Percentiles rank a stretch among this genome's conserved stretches.
These are phyloP conservation scores for Lasiosphaeriaceae sp. DNA, from an alignment of 495 filamentous ascomycete species.

Conservation along the genomic window DNA sequence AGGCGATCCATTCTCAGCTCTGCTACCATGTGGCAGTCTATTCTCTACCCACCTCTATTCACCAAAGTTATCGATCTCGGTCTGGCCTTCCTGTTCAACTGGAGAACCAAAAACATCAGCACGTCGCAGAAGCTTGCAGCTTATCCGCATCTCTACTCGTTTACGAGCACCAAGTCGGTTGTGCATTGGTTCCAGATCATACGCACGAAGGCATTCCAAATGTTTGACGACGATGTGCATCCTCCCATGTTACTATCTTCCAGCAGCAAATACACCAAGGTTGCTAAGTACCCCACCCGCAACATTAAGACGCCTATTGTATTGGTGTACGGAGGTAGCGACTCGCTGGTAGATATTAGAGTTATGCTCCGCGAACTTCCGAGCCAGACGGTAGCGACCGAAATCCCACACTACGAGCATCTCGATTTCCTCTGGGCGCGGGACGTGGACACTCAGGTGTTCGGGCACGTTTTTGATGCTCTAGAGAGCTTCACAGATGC, in stretches of 20 bases:
- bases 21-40: constrained; percentile 94
- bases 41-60: constrained; percentile 93
- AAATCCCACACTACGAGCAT: constrained; percentile 89
- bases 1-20: constrained; percentile 87
- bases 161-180: constrained; percentile 89
- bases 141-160: constrained; percentile 95
- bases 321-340: constrained; percentile 85
- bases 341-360: constrained; percentile 91
- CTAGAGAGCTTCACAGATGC: constrained; percentile 61
- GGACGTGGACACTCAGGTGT: constrained; percentile 80
- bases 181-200: constrained; percentile 99
- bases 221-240: constrained; percentile 93
- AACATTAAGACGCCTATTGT: constrained; percentile 97
- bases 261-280: constrained; percentile 62
- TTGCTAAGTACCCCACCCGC: constrained; percentile 90
- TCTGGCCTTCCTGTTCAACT: constrained; percentile 80
- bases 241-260: constrained; percentile 38
- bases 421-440: constrained; percentile 95
- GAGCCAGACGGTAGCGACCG: constrained; percentile 72
- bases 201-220: constrained; percentile 89
- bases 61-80: constrained; percentile 82
- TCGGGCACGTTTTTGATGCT: constrained; percentile 84
- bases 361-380: constrained; percentile 89
- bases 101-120: constrained; percentile 82
- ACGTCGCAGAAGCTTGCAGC: constrained; percentile 88